Evolutionary conservation across 306 rosid species (phyloP), one percentile per base, ranked within the genome.

Genomic region (Calophaca sinica): DNA sequence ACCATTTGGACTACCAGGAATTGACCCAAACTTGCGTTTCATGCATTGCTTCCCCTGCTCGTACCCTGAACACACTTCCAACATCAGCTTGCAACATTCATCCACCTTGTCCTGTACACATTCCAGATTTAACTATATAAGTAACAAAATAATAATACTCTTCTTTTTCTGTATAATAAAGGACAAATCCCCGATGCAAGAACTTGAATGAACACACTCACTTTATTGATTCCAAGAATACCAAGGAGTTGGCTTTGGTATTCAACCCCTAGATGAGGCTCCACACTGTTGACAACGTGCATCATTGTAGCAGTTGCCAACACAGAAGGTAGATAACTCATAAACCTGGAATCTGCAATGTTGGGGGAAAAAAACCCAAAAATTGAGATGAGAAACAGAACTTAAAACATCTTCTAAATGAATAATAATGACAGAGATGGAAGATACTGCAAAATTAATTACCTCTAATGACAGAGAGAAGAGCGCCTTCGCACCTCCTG

Each of bases 1-100:
- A 13, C 98, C 96, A 72, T 78, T 90, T 68, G 99, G 99, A 46
- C 99, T 92, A 13, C 89, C 79, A 0, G 99, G 97, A 20, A 83
- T 42, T 5, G 76, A 80, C 8, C 87, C 85, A 66, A 88, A 85
- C 80, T 87, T 92, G 13, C 90, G 88, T 79, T 89, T 89, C 10
- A 66, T 72, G 68, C 87, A 70, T 70, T 69, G 75, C 61, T 74
- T 33, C 62, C 52, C 81, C 26, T 59, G 62, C 5, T 61, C 66
- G 15, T 72, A 53, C 42, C 50, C 79, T 39, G 77, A 13, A 42
- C 83, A 52, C 35, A 79, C 9, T 71, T 90, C 91, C 88, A 66
- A 3, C 42, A 90, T 61, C 7, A 90, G 46, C 79, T 83, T 86
- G 26, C 38, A 54, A 81, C 99, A 96, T 2, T 81, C 97, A 10